These are phyloP conservation scores for Diaporthe citrichinensis DNA, from an alignment of 2,329 filamentous ascomycete species.

Conservation along the genomic window DNA sequence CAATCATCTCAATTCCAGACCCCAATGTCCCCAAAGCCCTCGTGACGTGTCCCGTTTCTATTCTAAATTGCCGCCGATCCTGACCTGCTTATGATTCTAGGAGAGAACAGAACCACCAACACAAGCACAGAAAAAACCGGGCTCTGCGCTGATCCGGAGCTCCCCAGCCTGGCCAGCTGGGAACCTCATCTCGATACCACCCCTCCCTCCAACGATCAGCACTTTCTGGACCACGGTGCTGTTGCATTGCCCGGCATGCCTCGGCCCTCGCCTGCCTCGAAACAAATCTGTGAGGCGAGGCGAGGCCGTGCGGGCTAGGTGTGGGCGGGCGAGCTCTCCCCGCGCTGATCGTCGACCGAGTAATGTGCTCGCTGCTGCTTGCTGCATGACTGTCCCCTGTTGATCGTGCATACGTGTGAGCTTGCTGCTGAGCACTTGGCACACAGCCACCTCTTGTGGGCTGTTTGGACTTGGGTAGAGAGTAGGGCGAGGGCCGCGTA, in stretches of 20 bases:
- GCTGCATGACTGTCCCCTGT: conserved; percentile 8
- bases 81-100: background rate
- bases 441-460: conserved; percentile 15
- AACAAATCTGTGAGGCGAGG: background rate
- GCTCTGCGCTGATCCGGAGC: conserved; percentile 10
- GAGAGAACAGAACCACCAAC: background rate
- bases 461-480: background rate
- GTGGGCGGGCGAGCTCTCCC: background rate
- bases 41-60: conserved; percentile 25
- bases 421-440: background rate
- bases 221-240: background rate
- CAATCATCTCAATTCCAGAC: background rate
- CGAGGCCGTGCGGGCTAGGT: conserved; percentile 1
- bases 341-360: conserved; percentile 2
- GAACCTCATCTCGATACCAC: conserved; percentile 11
- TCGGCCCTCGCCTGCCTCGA: background rate
- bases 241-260: background rate
- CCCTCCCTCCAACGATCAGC: background rate
- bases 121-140: background rate
- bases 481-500: conserved; percentile 2
- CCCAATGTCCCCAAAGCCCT: background rate
- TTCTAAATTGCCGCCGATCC: background rate
- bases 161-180: conserved; percentile 15
- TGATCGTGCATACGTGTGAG: background rate
- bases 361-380: background rate